phyloP scores from a whole-genome alignment of 2,329 filamentous ascomycete genomes.

The Acrocalymma vagum region DNA sequence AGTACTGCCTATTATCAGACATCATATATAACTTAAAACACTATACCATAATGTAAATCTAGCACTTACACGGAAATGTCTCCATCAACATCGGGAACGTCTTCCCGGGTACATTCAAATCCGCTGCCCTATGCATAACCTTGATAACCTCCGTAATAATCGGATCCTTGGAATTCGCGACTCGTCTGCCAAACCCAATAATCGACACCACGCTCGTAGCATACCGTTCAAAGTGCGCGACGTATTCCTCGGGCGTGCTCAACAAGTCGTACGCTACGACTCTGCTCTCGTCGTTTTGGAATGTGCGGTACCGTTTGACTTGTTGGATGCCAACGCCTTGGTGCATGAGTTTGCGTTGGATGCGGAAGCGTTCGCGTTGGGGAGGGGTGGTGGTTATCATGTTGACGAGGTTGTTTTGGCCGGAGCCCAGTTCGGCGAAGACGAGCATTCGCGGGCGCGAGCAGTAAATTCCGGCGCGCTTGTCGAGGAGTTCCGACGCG shows the following conservation, averaged over 20 bases:
- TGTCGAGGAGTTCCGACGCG: constrained; percentile 63
- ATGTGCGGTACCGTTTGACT: constrained; percentile 62
- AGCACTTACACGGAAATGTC: constrained; percentile 58
- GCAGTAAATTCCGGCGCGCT: constrained; percentile 61
- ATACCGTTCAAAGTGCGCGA: constrained; percentile 63
- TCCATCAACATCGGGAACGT: constrained; percentile 67
- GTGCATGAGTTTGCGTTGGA: constrained; percentile 43
- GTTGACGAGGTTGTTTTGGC: constrained; percentile 46
- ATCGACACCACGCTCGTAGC: constrained; percentile 64
- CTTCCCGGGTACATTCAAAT: constrained; percentile 60
- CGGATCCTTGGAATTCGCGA: constrained; percentile 61
- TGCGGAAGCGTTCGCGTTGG: constrained; percentile 41
- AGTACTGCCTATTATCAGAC: constrained; percentile 20
- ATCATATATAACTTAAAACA: no score
- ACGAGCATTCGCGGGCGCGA: constrained; percentile 58
- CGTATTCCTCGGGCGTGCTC: constrained; percentile 55
- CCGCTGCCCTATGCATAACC: constrained; percentile 65
- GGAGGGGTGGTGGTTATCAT: constrained; percentile 40
- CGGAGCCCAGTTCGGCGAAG: constrained; percentile 48
- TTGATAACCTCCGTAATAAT: constrained; percentile 69
- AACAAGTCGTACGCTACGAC: constrained; percentile 60
- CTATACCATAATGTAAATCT: no score
- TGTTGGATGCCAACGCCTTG: constrained; percentile 56
- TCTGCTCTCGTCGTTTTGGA: constrained; percentile 66
- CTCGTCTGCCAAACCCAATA: constrained; percentile 65